Base-by-base conservation (phyloP, 192 early-diverging fungal genomes). In the Mortierella claussenii region DNA sequence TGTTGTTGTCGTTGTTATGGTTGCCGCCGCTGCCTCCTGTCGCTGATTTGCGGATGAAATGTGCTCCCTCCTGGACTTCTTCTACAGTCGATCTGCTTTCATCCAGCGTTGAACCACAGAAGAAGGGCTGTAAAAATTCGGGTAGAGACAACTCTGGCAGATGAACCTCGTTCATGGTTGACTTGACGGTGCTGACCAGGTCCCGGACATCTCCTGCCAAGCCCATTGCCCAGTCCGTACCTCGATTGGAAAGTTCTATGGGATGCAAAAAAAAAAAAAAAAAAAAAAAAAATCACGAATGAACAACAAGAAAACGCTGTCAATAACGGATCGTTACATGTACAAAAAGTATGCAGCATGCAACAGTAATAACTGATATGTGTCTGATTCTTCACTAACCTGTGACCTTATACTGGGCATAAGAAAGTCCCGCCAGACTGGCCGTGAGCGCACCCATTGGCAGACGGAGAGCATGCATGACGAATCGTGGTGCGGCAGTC, bases 331-430 rank as follows among this genome's bases (percentile, higher is more conserved):
- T n/a, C n/a, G n/a, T n/a, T n/a, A n/a, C n/a, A n/a, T n/a, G n/a
- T n/a, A n/a, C n/a, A n/a, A n/a, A n/a, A n/a, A n/a, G n/a, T n/a
- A n/a, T n/a, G n/a, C n/a, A n/a, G n/a, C n/a, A n/a, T n/a, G n/a
- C n/a, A n/a, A n/a, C n/a, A n/a, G n/a, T n/a, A n/a, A n/a, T n/a
- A n/a, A n/a, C n/a, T n/a, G n/a, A n/a, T n/a, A n/a, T n/a, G n/a
- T n/a, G n/a, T n/a, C n/a, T n/a, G n/a, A n/a, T 5, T 46, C 7
- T 46, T 48, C 30, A 24, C 27, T 43, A 81, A 84, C 83, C 86
- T 75, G 81, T 78, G 36, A 88, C 37, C 70, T 90, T 90, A 56
- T 88, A 88, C 42, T 89, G 82, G 2, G 88, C 86, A 55, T 88
- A 83, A 17, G 88, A 84, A 10, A 85, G 75, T 45, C 82, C 85